Base-by-base conservation (phyloP, 768 basidiomycete species). In the Pleurotus citrinopileatus region DNA sequence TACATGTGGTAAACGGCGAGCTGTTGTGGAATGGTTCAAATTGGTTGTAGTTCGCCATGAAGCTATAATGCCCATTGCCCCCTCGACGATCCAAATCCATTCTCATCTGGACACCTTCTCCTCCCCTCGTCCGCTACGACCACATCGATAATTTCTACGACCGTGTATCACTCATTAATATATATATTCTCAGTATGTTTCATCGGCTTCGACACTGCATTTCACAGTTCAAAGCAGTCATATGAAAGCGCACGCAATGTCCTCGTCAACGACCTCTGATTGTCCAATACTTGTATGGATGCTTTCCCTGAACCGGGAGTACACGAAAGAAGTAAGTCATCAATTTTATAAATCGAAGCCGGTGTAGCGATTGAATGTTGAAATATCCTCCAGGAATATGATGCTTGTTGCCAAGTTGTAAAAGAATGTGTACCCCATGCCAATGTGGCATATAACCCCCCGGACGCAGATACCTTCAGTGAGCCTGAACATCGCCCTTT, bases 231-330 rank as follows among this genome's bases (percentile, higher is more conserved):
- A 12, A 40, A 9, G 12, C 38, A 7, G 10, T 19, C 17, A 19
- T 47, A 10, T 26, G 32, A 51, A 29, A 51, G n/a, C 25, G 19
- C 19, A 28, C 23, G 19, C 32, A 9, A 51, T 51, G 48, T 51
- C 48, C 28, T 32, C 26, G 7, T 32, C 48, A 36, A 23, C 29
- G 32, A 17, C 48, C n/a, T 15, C 37, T 19, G 83, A 85, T 54
- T 84, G 81, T 64, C 85, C 86, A 9, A 82, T 90, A 57, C 76
- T 91, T 23, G 83, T 88, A 20, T 91, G 88, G 88, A 89, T 89
- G 84, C 71, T 91, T 47, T 86, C 85, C 3, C 69, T 89, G 64
- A 89, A 89, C 60, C 75, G 88, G 52, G 86, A 89, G 66, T 82
- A 89, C 64, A 80, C 82, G 10, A 73, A 75, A 67, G 79, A 83